Percentiles rank a stretch among this genome's conserved stretches.
Evolutionary conservation across 331 rosid genomes (phyloP).

Genomic region (Malus hybrid): DNA sequence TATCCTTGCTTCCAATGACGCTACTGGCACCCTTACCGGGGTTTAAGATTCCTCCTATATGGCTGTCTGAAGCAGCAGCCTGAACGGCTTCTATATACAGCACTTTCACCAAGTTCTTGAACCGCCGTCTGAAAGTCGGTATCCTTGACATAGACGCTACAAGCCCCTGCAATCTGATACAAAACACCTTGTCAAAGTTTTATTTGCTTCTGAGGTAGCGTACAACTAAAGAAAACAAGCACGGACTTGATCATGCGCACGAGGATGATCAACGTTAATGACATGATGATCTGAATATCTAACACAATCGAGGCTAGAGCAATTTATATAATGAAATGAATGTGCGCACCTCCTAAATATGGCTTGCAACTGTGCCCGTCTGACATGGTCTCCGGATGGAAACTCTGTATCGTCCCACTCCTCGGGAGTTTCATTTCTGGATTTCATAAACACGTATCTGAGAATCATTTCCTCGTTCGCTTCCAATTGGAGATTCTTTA

Average conservation of each 20-base stretch:
- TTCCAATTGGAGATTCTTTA: slow-evolving; percentile 40
- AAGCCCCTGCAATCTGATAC: slow-evolving; percentile 60
- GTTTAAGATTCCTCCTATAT: slow-evolving; percentile 17
- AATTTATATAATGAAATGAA: neutral
- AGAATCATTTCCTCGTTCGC: slow-evolving; percentile 53
- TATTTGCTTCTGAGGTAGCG: neutral
- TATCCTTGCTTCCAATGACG: slow-evolving; percentile 7
- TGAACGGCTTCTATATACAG: slow-evolving; percentile 61
- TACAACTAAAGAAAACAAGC: neutral
- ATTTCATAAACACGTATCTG: slow-evolving; percentile 43
- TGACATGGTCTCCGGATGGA: slow-evolving; percentile 43
- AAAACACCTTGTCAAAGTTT: neutral
- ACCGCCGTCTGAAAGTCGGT: slow-evolving; percentile 62
- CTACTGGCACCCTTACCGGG: slow-evolving; percentile 1
- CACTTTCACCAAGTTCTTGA: slow-evolving; percentile 45
- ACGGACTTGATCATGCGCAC: too few relatives aligned
- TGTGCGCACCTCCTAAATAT: slow-evolving; percentile 53
- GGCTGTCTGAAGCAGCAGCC: slow-evolving; percentile 30
- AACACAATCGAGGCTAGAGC: neutral
- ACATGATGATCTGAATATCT: neutral
- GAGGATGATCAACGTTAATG: too few relatives aligned
- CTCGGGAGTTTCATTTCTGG: slow-evolving; percentile 53
- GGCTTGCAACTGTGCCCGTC: slow-evolving; percentile 78
- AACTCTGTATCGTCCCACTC: slow-evolving; percentile 62
- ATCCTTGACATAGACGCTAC: slow-evolving; percentile 59